These are phyloP conservation scores for Cytospora schulzeri DNA, from an alignment of 2,329 filamentous ascomycete species.

Conservation along the genomic window DNA sequence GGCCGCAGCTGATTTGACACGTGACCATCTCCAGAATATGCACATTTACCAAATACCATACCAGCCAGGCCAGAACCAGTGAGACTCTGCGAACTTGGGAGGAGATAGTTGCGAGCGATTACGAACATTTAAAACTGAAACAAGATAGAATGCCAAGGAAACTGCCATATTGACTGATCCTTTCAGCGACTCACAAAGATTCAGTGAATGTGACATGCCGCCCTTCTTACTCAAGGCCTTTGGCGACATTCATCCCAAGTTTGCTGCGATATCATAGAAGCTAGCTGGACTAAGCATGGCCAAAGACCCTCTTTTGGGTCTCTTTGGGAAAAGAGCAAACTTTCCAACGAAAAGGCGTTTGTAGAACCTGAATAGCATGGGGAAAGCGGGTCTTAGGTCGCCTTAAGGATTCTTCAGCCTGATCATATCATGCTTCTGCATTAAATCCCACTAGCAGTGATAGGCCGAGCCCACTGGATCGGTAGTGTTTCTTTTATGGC, in stretches of 20 bases:
- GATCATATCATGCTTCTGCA: neutral
- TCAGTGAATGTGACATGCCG: neutral
- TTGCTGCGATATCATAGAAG: conserved; percentile 11
- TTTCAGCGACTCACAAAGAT: conserved; percentile 15
- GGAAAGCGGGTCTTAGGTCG: neutral
- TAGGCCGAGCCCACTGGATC: neutral
- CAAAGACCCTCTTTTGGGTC: neutral
- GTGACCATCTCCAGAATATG: conserved; percentile 5
- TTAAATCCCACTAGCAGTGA: too few relatives aligned
- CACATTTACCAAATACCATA: too few relatives aligned
- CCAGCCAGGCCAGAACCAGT: neutral
- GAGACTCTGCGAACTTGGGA: neutral
- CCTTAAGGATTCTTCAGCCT: neutral
- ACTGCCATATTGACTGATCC: neutral
- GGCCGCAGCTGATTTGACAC: neutral
- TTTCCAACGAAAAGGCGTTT: neutral
- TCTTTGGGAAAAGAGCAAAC: neutral
- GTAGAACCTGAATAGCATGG: neutral
- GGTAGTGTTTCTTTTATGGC: neutral
- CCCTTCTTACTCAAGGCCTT: neutral
- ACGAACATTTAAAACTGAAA: conserved; percentile 12
- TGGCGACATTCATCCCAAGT: conserved; percentile 18
- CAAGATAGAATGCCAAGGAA: neutral
- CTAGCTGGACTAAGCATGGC: neutral
- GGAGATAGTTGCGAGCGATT: conserved; percentile 9